phyloP scores from a whole-genome alignment of 2,329 filamentous ascomycete species.

The Fusarium luffae region DNA sequence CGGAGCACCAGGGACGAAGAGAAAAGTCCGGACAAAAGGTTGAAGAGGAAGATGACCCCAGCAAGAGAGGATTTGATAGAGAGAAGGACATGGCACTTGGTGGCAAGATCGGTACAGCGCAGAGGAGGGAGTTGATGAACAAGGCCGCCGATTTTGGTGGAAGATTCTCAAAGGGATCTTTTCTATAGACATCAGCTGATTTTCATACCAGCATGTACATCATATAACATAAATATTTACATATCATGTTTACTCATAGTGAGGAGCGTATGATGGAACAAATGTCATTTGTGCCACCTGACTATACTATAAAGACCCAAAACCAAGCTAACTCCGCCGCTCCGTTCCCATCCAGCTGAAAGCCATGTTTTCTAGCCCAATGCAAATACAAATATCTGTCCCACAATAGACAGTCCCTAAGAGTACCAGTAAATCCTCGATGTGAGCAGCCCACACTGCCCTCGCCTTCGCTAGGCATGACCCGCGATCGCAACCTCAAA shows the following conservation, averaged over 20 bases:
- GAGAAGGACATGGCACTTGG: constrained; percentile 93
- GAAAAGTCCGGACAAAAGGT: constrained; percentile 50
- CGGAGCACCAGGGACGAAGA: constrained; percentile 60
- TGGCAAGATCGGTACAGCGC: constrained; percentile 75
- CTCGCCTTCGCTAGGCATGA: constrained; percentile 13
- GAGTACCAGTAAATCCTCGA: constrained; percentile 26
- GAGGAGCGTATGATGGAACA: constrained; percentile 26
- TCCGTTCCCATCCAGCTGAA: constrained; percentile 46
- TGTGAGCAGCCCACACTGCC: constrained; percentile 14
- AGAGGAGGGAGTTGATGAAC: constrained; percentile 82
- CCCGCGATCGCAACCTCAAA: constrained; percentile 3
- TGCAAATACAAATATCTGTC: constrained; percentile 44
- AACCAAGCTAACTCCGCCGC: constrained; percentile 51
- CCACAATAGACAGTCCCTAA: constrained; percentile 36
- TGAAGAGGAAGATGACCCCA: constrained; percentile 87
- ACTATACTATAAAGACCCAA: constrained; percentile 42
- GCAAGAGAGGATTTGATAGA: constrained; percentile 85
- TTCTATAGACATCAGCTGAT: constrained; percentile 53
- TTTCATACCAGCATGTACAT: not conserved
- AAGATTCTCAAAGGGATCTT: constrained; percentile 82
- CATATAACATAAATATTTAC: not conserved
- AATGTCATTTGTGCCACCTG: constrained; percentile 41
- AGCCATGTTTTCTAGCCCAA: constrained; percentile 44
- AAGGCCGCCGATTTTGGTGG: constrained; percentile 85
- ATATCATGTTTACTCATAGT: constrained; percentile 3